phyloP scores from a whole-genome alignment of 139 green algal genomes.

The Closterium sp. region DNA sequence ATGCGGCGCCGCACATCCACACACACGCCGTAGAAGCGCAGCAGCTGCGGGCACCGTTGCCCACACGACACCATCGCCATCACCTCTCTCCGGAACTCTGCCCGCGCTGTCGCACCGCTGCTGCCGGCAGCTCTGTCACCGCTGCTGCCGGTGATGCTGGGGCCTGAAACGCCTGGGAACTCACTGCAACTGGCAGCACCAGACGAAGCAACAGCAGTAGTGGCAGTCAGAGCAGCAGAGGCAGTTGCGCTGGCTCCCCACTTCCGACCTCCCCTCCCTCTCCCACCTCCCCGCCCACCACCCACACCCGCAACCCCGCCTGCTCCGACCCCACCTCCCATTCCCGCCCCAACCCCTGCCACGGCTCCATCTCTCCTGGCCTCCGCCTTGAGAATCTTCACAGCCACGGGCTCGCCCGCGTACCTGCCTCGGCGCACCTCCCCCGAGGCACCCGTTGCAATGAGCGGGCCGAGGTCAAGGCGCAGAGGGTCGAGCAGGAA shows the following conservation, averaged over 20 bases:
- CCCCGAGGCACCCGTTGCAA: not conserved
- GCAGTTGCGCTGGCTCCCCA: not conserved
- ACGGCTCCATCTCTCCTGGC: not conserved
- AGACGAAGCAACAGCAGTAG: not conserved
- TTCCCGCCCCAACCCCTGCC: not conserved
- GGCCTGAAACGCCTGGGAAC: not conserved
- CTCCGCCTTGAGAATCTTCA: slow-evolving; percentile 12
- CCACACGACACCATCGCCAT: not conserved
- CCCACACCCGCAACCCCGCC: not conserved
- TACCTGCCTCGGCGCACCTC: slow-evolving; percentile 8
- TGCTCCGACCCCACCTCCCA: not conserved
- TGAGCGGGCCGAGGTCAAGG: not conserved
- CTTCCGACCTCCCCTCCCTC: not conserved
- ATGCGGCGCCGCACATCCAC: not conserved
- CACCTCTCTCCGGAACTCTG: slow-evolving; percentile 18
- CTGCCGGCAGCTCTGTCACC: not conserved
- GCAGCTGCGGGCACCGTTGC: not conserved
- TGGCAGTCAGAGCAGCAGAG: not conserved
- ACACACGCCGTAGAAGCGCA: slow-evolving; percentile 36
- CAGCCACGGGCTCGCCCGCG: not conserved
- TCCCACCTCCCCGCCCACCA: not conserved
- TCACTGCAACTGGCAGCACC: no score
- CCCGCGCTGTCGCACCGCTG: not conserved
- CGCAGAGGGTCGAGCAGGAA: not conserved
- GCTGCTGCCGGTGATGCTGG: not conserved